Evolutionary conservation across 73 alveolate genomes (phyloP), one percentile per base, ranked within the genome.

Genomic region (Paramecium sexaurelia): DNA sequence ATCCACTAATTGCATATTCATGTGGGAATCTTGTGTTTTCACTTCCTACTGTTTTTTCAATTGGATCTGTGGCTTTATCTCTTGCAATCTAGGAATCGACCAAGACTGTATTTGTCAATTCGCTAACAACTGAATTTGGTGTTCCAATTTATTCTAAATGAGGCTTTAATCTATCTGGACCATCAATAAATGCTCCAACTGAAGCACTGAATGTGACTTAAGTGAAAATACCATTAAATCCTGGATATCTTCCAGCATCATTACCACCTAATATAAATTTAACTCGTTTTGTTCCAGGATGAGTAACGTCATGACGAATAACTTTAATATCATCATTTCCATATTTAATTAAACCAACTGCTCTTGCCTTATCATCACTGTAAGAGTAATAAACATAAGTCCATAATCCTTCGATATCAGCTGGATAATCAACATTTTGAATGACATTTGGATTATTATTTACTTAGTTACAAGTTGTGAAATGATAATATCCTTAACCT

Each of bases 401-500:
- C 87, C 87, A 73, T 19, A 73, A 26, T 6, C 87, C 87, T 73
- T 73, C 87, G 36, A 73, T 73, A 33, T 85, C 92, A 10, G 29
- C 92, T 24, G 92, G 92, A 85, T 85, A 85, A 55, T 85, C 36
- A 40, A 85, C 27, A 51, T 43, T 43, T 7, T 85, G 15, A 13
- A 85, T 55, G 57, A 15, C 8, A 85, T 85, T 85, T 20, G 85
- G 85, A 55, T 85, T 55, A 19, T 32, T 68, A 19, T 55, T 47
- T 20, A 85, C 88, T 41, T 39, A 17, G 55, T 78, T 78, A 27
- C 90, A 78, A 13, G 90, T 78, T 10, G 73, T 45, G 90, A 85
- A 85, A 37, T 51, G 85, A 85, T 85, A 85, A 19, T 13, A 51
- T 33, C 92, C 92, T 85, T 85, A 20, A 55, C 92, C 92, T 85